A percentile compares a stretch with the other conserved stretches of the same genome.
Conservation (phyloP, 306 rosid species). For the Quercus bicolor region DNA sequence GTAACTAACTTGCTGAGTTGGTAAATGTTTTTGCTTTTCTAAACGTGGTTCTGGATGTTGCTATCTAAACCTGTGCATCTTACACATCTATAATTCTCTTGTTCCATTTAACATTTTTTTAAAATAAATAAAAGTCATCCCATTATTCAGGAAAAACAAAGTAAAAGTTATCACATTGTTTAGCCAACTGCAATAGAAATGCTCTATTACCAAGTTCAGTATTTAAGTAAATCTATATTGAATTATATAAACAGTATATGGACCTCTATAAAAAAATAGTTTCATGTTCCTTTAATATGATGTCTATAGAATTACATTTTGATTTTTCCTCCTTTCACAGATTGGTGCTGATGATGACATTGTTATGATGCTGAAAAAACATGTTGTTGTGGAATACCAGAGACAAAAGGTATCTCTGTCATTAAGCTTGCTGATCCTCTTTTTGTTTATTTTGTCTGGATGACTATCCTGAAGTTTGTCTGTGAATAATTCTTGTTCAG, state of each 20-base stretch:
- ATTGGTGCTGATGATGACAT: conserved; percentile 60
- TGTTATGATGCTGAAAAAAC: conserved; percentile 63
- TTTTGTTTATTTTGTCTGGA: conserved; percentile 9
- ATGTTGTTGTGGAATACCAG: conserved; percentile 65
- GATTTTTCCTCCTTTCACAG: conserved; percentile 37
- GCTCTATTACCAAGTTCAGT: not conserved
- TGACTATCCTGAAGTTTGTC: not conserved
- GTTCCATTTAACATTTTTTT: not conserved
- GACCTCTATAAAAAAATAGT: conserved; percentile 3
- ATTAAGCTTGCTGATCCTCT: not conserved
- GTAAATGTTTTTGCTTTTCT: not conserved
- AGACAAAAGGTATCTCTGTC: conserved; percentile 64
- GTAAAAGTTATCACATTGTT: not conserved
- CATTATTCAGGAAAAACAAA: too few species aligned
- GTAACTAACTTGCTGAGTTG: not conserved
- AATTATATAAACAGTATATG: not conserved
- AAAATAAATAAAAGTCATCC: too few species aligned
- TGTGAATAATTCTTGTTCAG: not conserved
- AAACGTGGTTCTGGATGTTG: not conserved
- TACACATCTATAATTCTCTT: not conserved
- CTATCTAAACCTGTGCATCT: not conserved
- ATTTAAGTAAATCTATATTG: not conserved
- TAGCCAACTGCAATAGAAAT: not conserved
- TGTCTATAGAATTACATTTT: not conserved
- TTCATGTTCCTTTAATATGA: not conserved